phyloP scores from a whole-genome alignment of 73 alveolate genomes.

The Urostyla sp. region DNA sequence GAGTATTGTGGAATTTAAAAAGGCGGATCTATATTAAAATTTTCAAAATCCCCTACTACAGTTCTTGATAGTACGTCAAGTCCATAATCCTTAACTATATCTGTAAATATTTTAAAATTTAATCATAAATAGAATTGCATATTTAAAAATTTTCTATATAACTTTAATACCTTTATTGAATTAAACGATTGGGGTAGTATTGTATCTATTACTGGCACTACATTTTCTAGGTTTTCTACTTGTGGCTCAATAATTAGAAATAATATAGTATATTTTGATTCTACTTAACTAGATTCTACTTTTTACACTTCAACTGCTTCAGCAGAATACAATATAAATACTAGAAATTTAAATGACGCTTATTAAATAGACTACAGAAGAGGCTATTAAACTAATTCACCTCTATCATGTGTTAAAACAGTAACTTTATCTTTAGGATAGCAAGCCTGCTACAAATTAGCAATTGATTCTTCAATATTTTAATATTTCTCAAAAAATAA shows the following conservation, averaged over 20 bases:
- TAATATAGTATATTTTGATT: not conserved
- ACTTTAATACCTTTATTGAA: slow-evolving; percentile 38
- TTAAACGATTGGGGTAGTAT: not conserved
- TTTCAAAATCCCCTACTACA: too few species aligned
- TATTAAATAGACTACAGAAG: not conserved
- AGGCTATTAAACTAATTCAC: not conserved
- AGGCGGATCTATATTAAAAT: too few species aligned
- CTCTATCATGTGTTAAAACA: not conserved
- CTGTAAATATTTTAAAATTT: not conserved
- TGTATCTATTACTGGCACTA: not conserved
- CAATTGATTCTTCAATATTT: not conserved
- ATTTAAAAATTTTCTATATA: slow-evolving; percentile 21
- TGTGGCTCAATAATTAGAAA: slow-evolving; percentile 49
- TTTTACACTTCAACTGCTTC: not conserved
- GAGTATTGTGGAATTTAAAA: too few species aligned
- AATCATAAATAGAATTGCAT: not conserved
- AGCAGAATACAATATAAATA: not conserved
- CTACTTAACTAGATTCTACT: not conserved
- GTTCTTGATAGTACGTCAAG: too few species aligned
- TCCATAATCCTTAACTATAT: too few species aligned
- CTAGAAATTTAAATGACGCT: too few species aligned
- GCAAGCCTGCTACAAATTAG: not conserved
- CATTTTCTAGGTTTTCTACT: not conserved
- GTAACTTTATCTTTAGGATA: too few species aligned
- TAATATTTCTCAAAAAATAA: not conserved